A percentile compares a stretch with the other conserved stretches of the same genome.
Evolutionary conservation across 306 rosid species (phyloP).

Genomic region (Fagus crenata): DNA sequence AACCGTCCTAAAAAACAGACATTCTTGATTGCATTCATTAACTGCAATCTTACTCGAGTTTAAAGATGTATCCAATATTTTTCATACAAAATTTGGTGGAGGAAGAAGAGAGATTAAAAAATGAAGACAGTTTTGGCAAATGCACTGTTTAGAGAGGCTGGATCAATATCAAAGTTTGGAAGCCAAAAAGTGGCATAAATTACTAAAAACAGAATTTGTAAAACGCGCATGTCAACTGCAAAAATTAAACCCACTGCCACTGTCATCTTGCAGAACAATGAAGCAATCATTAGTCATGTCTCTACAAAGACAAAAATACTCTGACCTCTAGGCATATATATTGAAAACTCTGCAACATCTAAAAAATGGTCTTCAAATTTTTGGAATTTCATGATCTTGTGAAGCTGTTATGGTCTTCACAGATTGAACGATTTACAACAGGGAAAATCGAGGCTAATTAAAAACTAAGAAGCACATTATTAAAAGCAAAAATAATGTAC

Average conservation of each 20-base stretch:
- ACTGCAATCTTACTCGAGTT: background rate
- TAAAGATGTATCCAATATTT: background rate
- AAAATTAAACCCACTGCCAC: background rate
- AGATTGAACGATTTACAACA: background rate
- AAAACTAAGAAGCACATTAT: background rate
- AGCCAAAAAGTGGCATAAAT: background rate
- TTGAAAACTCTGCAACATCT: background rate
- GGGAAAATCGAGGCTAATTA: background rate
- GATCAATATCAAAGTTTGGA: too few species aligned
- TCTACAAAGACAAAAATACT: background rate
- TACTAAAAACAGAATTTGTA: background rate
- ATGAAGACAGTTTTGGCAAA: too few species aligned
- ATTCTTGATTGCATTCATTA: background rate
- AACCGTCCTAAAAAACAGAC: background rate
- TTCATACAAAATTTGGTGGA: background rate
- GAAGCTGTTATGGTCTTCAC: background rate
- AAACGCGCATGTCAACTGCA: background rate
- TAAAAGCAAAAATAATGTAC: conserved; percentile 9
- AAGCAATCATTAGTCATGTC: background rate
- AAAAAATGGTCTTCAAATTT: background rate
- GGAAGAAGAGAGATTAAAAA: background rate
- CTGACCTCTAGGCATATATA: background rate
- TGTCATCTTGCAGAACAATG: background rate
- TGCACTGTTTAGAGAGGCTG: too few species aligned
- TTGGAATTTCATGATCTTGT: background rate